These are phyloP conservation scores for Hypoxylon sp. DNA, from an alignment of 2,329 filamentous ascomycete species.

Conservation along the genomic window DNA sequence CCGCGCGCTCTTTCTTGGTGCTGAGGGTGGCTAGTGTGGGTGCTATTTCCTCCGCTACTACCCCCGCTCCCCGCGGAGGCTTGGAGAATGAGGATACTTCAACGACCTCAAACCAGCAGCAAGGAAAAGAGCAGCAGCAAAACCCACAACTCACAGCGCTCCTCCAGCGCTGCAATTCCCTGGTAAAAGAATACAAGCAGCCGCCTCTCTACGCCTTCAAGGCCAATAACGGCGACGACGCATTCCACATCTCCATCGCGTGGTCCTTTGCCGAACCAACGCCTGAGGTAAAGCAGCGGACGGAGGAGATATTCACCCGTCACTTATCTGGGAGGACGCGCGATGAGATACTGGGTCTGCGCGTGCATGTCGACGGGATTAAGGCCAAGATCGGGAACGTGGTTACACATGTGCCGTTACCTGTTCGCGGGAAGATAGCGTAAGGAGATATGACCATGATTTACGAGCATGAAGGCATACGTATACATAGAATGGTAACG, in stretches of 20 bases:
- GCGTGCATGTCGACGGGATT: constrained; percentile 69
- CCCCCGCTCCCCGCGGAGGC: background rate
- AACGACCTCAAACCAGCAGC: background rate
- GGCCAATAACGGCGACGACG: constrained; percentile 53
- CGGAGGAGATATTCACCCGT: constrained; percentile 51
- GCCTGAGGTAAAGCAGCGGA: constrained; percentile 57
- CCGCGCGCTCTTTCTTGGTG: constrained; percentile 87
- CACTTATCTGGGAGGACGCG: constrained; percentile 29
- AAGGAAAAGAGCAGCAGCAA: constrained; percentile 53
- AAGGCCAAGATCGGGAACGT: constrained; percentile 83
- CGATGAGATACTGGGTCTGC: constrained; percentile 56
- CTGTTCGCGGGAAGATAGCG: constrained; percentile 29
- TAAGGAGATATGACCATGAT: background rate
- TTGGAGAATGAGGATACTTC: too few relatives aligned
- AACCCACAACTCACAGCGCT: constrained; percentile 72
- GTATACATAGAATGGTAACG: background rate
- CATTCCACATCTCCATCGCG: constrained; percentile 90
- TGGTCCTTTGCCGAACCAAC: constrained; percentile 77
- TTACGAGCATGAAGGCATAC: background rate
- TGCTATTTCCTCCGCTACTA: constrained; percentile 29
- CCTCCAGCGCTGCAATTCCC: constrained; percentile 74
- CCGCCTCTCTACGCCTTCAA: constrained; percentile 74
- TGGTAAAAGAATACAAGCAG: constrained; percentile 72
- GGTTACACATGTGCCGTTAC: constrained; percentile 66
- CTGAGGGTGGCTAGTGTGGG: constrained; percentile 67